Conservation (phyloP, 2,329 filamentous ascomycete genomes). For the Aureobasidium subglaciale region DNA sequence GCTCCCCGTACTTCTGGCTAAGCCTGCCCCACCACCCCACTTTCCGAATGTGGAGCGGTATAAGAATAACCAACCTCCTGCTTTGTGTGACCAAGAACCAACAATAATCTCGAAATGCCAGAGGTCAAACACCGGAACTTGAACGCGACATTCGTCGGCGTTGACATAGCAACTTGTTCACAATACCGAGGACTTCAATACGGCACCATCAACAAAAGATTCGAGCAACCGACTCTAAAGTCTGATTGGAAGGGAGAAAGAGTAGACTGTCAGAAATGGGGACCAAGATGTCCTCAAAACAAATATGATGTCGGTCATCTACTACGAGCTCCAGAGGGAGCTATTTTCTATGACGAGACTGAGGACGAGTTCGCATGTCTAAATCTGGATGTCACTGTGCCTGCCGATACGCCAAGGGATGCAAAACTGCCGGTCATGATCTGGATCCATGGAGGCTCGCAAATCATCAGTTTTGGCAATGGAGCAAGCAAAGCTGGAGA, state of each 20-base stretch:
- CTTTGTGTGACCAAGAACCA: background rate
- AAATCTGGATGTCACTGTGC: conserved; percentile 37
- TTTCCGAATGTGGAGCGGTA: conserved; percentile 3
- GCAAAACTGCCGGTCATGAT: conserved; percentile 34
- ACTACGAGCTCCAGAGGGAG: conserved; percentile 34
- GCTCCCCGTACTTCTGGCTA: background rate
- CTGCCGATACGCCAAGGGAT: conserved; percentile 8
- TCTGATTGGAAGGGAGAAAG: conserved; percentile 19
- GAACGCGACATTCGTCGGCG: conserved; percentile 18
- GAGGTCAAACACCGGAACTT: conserved; percentile 14
- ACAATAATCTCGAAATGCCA: background rate
- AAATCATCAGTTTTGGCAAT: conserved; percentile 39
- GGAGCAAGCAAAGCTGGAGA: conserved; percentile 35
- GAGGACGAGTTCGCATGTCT: conserved; percentile 40
- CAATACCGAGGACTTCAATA: conserved; percentile 21
- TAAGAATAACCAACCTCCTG: background rate
- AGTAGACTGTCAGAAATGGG: conserved; percentile 21
- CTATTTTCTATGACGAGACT: conserved; percentile 23
- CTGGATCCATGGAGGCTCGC: conserved; percentile 44
- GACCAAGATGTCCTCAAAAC: conserved; percentile 37
- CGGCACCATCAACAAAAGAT: conserved; percentile 17
- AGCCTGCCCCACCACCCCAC: conserved; percentile 7
- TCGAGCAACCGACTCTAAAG: conserved; percentile 14
- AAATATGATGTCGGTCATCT: conserved; percentile 37
- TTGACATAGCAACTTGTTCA: conserved; percentile 6